A percentile compares a stretch with the other conserved stretches of the same genome.
phyloP scores from a whole-genome alignment of 2,329 filamentous ascomycete species.

The Epichloe bromicola region DNA sequence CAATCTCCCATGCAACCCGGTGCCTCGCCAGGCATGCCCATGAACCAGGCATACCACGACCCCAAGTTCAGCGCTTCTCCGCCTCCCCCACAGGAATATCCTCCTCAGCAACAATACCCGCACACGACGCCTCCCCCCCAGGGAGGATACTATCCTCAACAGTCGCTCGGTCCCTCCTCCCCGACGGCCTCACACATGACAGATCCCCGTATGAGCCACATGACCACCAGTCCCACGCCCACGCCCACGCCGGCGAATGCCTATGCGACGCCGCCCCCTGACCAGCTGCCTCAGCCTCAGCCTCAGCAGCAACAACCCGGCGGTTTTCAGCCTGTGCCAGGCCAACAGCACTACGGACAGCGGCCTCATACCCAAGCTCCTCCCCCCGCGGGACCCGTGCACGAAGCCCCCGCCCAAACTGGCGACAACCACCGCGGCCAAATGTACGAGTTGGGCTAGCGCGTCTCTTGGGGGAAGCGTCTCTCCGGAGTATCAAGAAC shows the following conservation, averaged over 20 bases:
- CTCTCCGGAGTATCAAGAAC: neutral
- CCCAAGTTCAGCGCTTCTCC: slow-evolving; percentile 11
- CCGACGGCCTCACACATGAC: slow-evolving; percentile 7
- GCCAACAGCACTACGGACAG: neutral
- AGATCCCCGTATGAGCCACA: slow-evolving; percentile 11
- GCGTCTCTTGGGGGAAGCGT: neutral
- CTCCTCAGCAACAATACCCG: slow-evolving; percentile 11
- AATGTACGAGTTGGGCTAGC: slow-evolving; percentile 25
- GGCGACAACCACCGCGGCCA: slow-evolving; percentile 25
- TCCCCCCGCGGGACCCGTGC: neutral
- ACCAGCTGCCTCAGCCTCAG: slow-evolving; percentile 11
- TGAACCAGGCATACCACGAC: slow-evolving; percentile 14
- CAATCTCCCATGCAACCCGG: slow-evolving; percentile 2
- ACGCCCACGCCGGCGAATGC: slow-evolving; percentile 9
- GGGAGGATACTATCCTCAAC: slow-evolving; percentile 9
- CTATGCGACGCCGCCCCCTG: slow-evolving; percentile 8
- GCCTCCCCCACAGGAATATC: slow-evolving; percentile 9
- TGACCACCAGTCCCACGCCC: slow-evolving; percentile 11
- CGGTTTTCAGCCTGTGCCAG: slow-evolving; percentile 10
- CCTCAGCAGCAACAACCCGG: slow-evolving; percentile 9
- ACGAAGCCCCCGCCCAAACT: slow-evolving; percentile 25
- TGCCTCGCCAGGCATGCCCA: slow-evolving; percentile 1
- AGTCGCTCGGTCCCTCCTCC: slow-evolving; percentile 6
- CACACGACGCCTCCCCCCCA: slow-evolving; percentile 1
- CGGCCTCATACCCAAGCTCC: neutral